Evolutionary conservation across 2,329 filamentous ascomycete species (phyloP).

Genomic region (Arthrocladium fulminans): DNA sequence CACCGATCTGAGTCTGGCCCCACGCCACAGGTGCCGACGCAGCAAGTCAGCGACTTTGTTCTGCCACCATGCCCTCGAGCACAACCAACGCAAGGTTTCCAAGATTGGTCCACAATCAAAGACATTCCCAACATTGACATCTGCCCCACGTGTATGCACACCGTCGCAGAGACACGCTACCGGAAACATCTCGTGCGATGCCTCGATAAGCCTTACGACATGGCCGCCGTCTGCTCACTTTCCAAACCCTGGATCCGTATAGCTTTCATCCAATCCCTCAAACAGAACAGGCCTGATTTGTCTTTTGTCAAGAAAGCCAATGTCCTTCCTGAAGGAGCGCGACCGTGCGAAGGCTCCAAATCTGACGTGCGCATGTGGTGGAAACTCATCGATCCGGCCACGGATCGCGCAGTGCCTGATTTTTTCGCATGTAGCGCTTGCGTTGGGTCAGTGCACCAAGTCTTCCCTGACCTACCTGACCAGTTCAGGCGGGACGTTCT

Average conservation of each 20-base stretch:
- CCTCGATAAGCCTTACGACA: slow-evolving; percentile 48
- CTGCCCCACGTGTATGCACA: slow-evolving; percentile 69
- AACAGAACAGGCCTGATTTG: slow-evolving; percentile 58
- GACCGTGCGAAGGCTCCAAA: slow-evolving; percentile 51
- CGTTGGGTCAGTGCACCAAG: slow-evolving; percentile 58
- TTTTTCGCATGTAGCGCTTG: slow-evolving; percentile 72
- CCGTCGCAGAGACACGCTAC: slow-evolving; percentile 63
- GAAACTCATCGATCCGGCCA: slow-evolving; percentile 60
- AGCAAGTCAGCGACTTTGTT: slow-evolving; percentile 8
- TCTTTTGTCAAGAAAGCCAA: slow-evolving; percentile 58
- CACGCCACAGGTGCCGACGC: background rate
- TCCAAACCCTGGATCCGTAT: slow-evolving; percentile 74
- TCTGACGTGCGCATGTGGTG: slow-evolving; percentile 60
- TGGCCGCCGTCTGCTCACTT: slow-evolving; percentile 65
- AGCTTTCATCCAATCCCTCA: slow-evolving; percentile 71
- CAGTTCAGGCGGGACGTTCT: slow-evolving; percentile 28
- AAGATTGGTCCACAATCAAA: slow-evolving; percentile 74
- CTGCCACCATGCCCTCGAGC: slow-evolving; percentile 64
- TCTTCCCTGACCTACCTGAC: slow-evolving; percentile 60
- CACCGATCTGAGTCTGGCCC: slow-evolving; percentile 9
- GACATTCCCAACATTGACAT: slow-evolving; percentile 65
- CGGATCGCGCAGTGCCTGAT: slow-evolving; percentile 53
- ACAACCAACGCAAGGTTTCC: slow-evolving; percentile 51
- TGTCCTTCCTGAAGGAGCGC: slow-evolving; percentile 48
- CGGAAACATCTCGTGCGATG: slow-evolving; percentile 57